Conservation (phyloP, 2,329 filamentous ascomycete genomes). For the Colletotrichum sp. region DNA sequence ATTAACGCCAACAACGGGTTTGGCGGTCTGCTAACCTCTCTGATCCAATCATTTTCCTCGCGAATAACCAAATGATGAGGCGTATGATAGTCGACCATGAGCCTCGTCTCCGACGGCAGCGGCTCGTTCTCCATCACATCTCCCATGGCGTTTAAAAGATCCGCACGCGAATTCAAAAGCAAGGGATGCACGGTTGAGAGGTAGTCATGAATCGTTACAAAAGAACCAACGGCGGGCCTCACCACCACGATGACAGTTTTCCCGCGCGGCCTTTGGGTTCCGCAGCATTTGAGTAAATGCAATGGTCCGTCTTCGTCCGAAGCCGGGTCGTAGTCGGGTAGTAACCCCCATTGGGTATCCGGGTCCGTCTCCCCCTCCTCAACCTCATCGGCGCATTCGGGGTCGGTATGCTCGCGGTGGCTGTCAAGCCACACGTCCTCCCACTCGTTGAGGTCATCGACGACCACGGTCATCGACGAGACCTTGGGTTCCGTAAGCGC, state of each 20-base stretch:
- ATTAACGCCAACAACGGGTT: too few relatives aligned
- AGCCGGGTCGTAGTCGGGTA: neutral
- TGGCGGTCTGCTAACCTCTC: too few relatives aligned
- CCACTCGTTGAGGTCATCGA: neutral
- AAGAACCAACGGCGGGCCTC: neutral
- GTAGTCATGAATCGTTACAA: slow-evolving; percentile 22
- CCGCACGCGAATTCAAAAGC: slow-evolving; percentile 9
- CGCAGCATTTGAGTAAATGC: neutral
- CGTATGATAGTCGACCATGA: neutral
- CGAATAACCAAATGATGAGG: neutral
- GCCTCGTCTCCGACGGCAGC: neutral
- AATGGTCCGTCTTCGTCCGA: neutral
- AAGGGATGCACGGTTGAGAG: slow-evolving; percentile 17
- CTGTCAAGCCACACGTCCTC: neutral
- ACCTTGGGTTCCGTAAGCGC: neutral
- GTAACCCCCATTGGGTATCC: neutral
- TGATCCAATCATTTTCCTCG: too few relatives aligned
- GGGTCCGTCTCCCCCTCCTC: neutral
- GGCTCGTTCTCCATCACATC: neutral
- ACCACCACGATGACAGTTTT: neutral
- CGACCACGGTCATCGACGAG: neutral
- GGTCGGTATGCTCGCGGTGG: neutral
- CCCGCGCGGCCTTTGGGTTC: neutral
- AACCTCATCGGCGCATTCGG: neutral
- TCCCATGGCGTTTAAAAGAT: neutral